Base-by-base conservation (phyloP, 495 filamentous ascomycete species). In the Podospora tetraspora region DNA sequence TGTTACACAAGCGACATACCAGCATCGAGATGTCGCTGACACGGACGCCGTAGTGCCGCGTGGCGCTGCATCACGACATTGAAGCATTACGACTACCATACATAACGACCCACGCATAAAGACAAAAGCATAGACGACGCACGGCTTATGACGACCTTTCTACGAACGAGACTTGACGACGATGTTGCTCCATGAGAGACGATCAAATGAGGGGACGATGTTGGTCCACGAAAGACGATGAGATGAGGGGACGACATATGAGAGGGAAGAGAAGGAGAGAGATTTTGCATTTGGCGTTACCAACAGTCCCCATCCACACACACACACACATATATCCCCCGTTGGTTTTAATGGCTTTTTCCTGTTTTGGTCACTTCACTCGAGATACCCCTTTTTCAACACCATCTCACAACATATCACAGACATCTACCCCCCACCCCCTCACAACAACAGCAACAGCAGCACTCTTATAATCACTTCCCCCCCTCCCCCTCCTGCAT, bases 1-100 rank as follows among this genome's bases (percentile, higher is more conserved):
- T 82, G 66, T 77, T 86, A 74, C 80, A 80, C 29, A 80, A 82
- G 65, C 77, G 84, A 61, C 84, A 84, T 66, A 81, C 83, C 5
- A 84, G 80, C 22, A 82, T 85, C 69, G 84, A 86, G 71, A 74
- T 72, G 68, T 73, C 81, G 37, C 81, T 84, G 82, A 70, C 71
- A 21, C 70, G 68, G 19, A 62, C 69, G 19, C 67, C 69, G 24
- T 75, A 72, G 37, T 34, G 19, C 29, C 22, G 23, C 62, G 22
- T 32, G n/a, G 30, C 59, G 32, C 16, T 21, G 23, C 37, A 58
- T 7, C 16, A 7, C 30, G 22, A 62, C 60, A 66, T 19, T 30
- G 34, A 34, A 34, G 4, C 5, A 27, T 57, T 52, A 64, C 62
- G 62, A 64, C 62, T 27, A 24, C 32, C 21, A 25, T 24, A 22